Evolutionary conservation across 2,329 filamentous ascomycete species (phyloP).

Genomic region (Hypoxylon sp.): DNA sequence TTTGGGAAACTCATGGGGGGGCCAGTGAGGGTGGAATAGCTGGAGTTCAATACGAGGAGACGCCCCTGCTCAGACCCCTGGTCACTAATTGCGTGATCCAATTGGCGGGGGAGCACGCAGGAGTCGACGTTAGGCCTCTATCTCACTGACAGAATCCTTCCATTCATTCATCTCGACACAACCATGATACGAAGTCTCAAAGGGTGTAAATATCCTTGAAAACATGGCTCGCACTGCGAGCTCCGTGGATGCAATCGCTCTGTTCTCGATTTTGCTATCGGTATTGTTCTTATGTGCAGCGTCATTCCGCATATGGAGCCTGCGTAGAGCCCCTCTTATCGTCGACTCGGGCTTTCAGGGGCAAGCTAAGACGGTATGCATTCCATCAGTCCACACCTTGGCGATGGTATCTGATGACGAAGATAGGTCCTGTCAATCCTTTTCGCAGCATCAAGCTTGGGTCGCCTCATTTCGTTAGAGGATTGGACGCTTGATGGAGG

Average conservation of each 20-base stretch:
- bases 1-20: slow-evolving; percentile 19
- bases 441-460: slow-evolving; percentile 16
- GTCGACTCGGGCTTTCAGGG: slow-evolving; percentile 27
- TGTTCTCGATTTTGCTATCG: slow-evolving; percentile 25
- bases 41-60: slow-evolving; percentile 21
- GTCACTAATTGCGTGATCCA: slow-evolving; percentile 9
- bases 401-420: slow-evolving; percentile 4
- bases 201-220: not conserved
- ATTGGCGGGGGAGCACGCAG: slow-evolving; percentile 9
- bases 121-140: slow-evolving; percentile 1
- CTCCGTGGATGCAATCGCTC: slow-evolving; percentile 8
- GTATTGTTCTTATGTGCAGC: slow-evolving; percentile 15
- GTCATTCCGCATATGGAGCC: slow-evolving; percentile 17
- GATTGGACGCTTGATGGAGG: not conserved
- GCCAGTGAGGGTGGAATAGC: slow-evolving; percentile 6
- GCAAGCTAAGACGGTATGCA: slow-evolving; percentile 22
- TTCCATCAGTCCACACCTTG: no score
- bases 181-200: not conserved
- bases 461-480: slow-evolving; percentile 11
- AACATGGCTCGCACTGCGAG: slow-evolving; percentile 18
- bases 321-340: slow-evolving; percentile 4
- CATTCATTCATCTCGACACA: not conserved
- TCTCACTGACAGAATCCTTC: slow-evolving; percentile 13
- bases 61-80: not conserved
- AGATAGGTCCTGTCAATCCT: slow-evolving; percentile 24